Evolutionary conservation across 371 early-diverging fungal species (phyloP), one percentile per base, ranked within the genome.

Genomic region (Rhizomucor pusillus): DNA sequence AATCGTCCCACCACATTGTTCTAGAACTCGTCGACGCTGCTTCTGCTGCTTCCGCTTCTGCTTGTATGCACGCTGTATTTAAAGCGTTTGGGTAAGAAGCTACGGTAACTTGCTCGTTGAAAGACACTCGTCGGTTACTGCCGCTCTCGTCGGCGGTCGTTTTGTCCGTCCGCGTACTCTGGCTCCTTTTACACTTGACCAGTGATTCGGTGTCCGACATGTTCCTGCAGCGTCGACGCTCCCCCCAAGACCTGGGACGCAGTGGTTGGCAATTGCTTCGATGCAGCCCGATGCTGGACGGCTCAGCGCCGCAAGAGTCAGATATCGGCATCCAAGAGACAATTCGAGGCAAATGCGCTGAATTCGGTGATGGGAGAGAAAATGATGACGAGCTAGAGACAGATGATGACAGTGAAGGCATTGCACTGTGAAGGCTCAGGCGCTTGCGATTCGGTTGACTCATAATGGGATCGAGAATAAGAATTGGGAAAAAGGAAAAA

Each of bases 361-460:
- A 47, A 5, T 37, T 29, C 29, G 58, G 52, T 37, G 52, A 58
- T 46, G 58, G 52, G 3, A 58, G 25, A 4, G 58, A 47, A 14
- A 51, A 37, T n/a, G 61, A 46, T 12, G 61, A 55, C 4, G 52
- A 50, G 50, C 61, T 60, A 43, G 61, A 60, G 0, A 60, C 56
- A 34, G 61, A 60, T 5, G 61, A 60, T 13, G 61, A 60, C 34
- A 60, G 37, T 23, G 61, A 60, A 1, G 61, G 61, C 16, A 60
- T 37, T 24, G 54, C 22, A 41, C 43, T 47, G 33, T 56, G 56
- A 41, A 14, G 14, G 12, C 29, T 18, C 13, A 23, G 5, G 2
- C 20, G 48, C 12, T 24, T 29, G 10, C 35, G 14, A 18, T 49
- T 49, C 1, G 14, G 22, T 49, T 18, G 19, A 49, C 18, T 14